phyloP scores from a whole-genome alignment of 2,329 filamentous ascomycete genomes.

The Phyllosticta citrichinensis region DNA sequence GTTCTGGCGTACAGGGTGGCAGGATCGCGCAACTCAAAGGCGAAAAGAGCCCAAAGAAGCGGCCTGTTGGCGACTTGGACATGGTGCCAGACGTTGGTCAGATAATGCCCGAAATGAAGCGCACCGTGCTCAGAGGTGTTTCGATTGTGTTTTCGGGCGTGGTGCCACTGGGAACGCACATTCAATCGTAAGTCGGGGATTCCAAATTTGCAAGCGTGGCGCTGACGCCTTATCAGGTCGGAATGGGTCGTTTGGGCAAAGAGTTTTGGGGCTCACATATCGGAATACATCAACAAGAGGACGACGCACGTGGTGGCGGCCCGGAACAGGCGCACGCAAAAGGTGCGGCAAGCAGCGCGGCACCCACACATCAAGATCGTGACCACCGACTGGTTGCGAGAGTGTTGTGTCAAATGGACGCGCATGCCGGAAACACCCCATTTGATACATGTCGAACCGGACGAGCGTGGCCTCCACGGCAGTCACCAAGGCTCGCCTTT shows the following conservation, averaged over 20 bases:
- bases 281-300: slow-evolving; percentile 43
- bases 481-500: slow-evolving; percentile 21
- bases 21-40: slow-evolving; percentile 41
- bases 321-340: slow-evolving; percentile 67
- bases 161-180: slow-evolving; percentile 69
- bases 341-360: slow-evolving; percentile 76
- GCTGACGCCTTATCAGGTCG: slow-evolving; percentile 35
- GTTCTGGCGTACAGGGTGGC: slow-evolving; percentile 32
- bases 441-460: slow-evolving; percentile 63
- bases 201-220: neutral
- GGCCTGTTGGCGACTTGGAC: slow-evolving; percentile 38
- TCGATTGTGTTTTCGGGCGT: slow-evolving; percentile 85
- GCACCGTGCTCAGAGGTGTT: slow-evolving; percentile 60
- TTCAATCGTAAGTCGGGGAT: slow-evolving; percentile 43
- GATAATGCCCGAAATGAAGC: slow-evolving; percentile 77
- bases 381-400: slow-evolving; percentile 77
- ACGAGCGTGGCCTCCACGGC: slow-evolving; percentile 36
- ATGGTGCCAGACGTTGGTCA: slow-evolving; percentile 75
- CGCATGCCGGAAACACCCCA: slow-evolving; percentile 71
- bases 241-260: slow-evolving; percentile 82
- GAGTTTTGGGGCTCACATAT: slow-evolving; percentile 69
- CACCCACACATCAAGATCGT: slow-evolving; percentile 82
- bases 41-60: slow-evolving; percentile 41
- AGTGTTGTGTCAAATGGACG: slow-evolving; percentile 76
- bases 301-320: slow-evolving; percentile 66